These are phyloP conservation scores for Myxozyma melibiosi DNA, from an alignment of 805 yeast genomes.

Conservation along the genomic window DNA sequence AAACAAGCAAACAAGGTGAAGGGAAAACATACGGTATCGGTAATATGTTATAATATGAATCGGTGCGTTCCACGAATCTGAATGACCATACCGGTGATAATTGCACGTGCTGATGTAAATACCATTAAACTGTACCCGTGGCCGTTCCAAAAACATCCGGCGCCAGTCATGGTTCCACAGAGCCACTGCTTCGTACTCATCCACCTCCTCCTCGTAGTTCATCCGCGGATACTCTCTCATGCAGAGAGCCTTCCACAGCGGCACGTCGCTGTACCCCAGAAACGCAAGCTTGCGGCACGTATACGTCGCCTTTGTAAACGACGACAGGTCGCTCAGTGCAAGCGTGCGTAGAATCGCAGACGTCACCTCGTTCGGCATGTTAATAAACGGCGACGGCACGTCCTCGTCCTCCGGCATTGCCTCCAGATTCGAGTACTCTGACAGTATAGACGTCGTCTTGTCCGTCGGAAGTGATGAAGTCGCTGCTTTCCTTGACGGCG, in stretches of 20 bases:
- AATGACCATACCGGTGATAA: conserved; percentile 81
- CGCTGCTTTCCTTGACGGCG: conserved; percentile 23
- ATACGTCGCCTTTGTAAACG: conserved; percentile 37
- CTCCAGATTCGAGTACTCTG: conserved; percentile 20
- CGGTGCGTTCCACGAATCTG: conserved; percentile 69
- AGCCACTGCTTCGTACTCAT: conserved; percentile 25
- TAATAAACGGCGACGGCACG: conserved; percentile 26
- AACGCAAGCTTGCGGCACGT: conserved; percentile 36
- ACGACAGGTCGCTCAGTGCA: conserved; percentile 35
- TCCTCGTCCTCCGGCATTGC: conserved; percentile 28
- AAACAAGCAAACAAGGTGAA: neutral
- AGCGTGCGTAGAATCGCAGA: conserved; percentile 35
- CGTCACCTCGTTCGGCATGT: conserved; percentile 30
- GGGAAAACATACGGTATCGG: conserved; percentile 52
- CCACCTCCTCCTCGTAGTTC: conserved; percentile 33
- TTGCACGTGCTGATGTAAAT: conserved; percentile 83
- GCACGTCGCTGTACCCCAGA: conserved; percentile 33
- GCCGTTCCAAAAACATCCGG: conserved; percentile 62
- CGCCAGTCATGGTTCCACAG: conserved; percentile 43
- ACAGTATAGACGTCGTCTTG: conserved; percentile 3
- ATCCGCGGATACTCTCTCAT: conserved; percentile 34
- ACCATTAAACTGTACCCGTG: conserved; percentile 79
- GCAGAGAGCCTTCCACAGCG: conserved; percentile 38
- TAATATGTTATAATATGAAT: conserved; percentile 84
- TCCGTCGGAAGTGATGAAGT: conserved; percentile 21